A percentile compares a stretch with the other conserved stretches of the same genome.
phyloP scores from a whole-genome alignment of 345 rosid species.

The Geranium brycei region DNA sequence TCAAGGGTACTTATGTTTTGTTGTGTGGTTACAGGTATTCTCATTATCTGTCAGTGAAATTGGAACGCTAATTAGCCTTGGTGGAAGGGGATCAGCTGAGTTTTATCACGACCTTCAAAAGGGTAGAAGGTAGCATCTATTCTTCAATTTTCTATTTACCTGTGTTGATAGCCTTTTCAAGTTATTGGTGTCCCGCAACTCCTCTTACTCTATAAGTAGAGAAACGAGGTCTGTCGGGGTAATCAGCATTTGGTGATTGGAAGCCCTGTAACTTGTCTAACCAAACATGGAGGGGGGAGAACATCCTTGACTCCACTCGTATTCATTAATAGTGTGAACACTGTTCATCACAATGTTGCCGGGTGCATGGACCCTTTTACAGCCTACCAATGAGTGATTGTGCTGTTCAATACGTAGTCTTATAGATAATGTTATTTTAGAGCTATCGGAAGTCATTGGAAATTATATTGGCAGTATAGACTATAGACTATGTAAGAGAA shows the following conservation, averaged over 20 bases:
- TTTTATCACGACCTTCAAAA: slow-evolving; percentile 79
- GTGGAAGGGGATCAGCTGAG: slow-evolving; percentile 61
- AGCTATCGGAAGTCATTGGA: background rate
- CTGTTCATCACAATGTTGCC: background rate
- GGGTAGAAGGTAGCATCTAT: slow-evolving; percentile 55
- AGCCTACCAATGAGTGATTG: background rate
- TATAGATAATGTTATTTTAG: background rate
- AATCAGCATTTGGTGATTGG: background rate
- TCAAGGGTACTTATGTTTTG: slow-evolving; percentile 7
- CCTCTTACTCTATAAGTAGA: background rate
- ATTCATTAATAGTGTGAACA: background rate
- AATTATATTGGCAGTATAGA: no score
- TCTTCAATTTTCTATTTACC: background rate
- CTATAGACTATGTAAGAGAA: background rate
- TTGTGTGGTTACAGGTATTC: slow-evolving; percentile 42
- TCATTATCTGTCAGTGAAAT: slow-evolving; percentile 75
- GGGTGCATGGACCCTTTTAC: background rate
- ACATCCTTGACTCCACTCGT: background rate
- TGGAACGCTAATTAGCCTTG: slow-evolving; percentile 57
- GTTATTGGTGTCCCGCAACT: background rate
- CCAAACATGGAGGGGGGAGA: background rate
- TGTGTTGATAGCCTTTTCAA: background rate
- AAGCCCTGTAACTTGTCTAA: background rate
- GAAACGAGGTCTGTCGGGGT: background rate
- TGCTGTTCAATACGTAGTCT: background rate